Evolutionary conservation across 2,329 filamentous ascomycete species (phyloP).

Genomic region (Pseudogymnoascus sp.): DNA sequence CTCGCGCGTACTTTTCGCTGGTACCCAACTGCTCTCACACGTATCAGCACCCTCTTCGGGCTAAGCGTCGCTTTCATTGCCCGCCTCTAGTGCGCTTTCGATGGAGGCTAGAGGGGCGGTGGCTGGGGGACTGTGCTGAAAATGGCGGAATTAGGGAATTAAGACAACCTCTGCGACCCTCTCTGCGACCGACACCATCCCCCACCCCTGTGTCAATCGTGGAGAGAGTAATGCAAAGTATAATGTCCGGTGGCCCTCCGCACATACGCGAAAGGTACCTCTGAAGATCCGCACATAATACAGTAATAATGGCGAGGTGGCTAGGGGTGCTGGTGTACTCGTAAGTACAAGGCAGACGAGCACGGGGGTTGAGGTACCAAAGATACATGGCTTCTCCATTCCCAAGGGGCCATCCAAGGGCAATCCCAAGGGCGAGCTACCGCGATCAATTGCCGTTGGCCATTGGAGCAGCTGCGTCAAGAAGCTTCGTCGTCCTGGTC

Average conservation of each 20-base stretch:
- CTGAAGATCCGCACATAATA: not conserved
- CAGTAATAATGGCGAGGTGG: not conserved
- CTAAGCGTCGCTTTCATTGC: not conserved
- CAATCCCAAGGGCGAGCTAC: not conserved
- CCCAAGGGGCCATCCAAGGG: not conserved
- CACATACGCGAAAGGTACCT: not conserved
- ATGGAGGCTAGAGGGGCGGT: not conserved
- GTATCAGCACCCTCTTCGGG: not conserved
- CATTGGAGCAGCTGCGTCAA: not conserved
- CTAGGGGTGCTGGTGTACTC: not conserved
- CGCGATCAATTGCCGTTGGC: not conserved
- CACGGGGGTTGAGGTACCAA: not conserved
- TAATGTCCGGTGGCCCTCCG: not conserved
- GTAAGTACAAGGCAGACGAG: not conserved
- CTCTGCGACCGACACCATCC: no score
- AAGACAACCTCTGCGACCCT: no score
- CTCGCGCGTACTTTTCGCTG: not conserved
- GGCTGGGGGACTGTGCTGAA: not conserved
- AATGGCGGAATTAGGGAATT: not conserved
- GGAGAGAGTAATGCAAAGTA: not conserved
- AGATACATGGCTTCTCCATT: not conserved
- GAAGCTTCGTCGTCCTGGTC: not conserved
- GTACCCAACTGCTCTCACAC: not conserved
- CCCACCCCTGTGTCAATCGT: not conserved
- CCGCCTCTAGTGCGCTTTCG: not conserved